These are phyloP conservation scores for Dendrocalamus latiflorus DNA, from an alignment of 202 grass and related monocot genomes.

Conservation along the genomic window DNA sequence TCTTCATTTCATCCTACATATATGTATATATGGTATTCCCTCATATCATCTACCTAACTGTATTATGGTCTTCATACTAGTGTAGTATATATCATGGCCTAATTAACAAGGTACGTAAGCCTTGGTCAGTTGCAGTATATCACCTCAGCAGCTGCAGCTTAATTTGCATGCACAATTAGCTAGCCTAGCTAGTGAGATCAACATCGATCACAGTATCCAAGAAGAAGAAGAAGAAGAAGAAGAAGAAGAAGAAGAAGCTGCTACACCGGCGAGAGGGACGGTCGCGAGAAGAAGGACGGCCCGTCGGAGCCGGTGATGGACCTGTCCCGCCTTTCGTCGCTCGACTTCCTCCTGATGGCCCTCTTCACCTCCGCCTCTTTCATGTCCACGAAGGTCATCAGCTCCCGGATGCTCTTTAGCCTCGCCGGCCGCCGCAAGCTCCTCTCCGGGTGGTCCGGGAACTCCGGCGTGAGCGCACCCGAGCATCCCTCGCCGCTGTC, in stretches of 20 bases:
- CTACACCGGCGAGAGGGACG: slow-evolving; percentile 1
- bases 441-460: not conserved
- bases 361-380: slow-evolving; percentile 72
- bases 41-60: too few species aligned
- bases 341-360: slow-evolving; percentile 55
- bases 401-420: slow-evolving; percentile 56
- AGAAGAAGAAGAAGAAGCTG: too few species aligned
- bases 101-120: too few species aligned
- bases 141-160: not conserved
- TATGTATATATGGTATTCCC: too few species aligned
- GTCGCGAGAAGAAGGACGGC: not conserved
- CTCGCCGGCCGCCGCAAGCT: slow-evolving; percentile 30
- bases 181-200: not conserved
- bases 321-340: not conserved
- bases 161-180: not conserved
- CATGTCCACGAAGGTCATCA: slow-evolving; percentile 73
- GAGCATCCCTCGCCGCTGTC: too few species aligned
- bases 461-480: not conserved
- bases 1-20: too few species aligned
- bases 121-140: too few species aligned
- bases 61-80: too few species aligned
- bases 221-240: too few species aligned
- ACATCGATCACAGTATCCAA: too few species aligned
- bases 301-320: slow-evolving; percentile 4
- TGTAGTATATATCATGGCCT: too few species aligned